phyloP scores from a whole-genome alignment of 1,284 basidiomycete species.

The Ceratobasidium theobromae region DNA sequence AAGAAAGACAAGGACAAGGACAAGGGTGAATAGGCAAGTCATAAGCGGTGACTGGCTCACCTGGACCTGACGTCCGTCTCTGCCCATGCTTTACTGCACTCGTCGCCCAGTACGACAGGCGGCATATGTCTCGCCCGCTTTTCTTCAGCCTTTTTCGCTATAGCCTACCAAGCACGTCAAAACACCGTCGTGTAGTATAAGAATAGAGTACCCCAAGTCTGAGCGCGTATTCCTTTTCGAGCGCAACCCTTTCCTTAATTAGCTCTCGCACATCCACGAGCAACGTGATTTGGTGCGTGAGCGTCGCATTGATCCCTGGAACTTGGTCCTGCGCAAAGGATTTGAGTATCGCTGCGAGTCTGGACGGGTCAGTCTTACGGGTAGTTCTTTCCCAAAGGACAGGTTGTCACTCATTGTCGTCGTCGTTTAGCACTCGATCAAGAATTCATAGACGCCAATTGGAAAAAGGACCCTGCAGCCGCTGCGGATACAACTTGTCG shows the following conservation, averaged over 20 bases:
- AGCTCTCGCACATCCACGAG: constrained; percentile 57
- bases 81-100: constrained; percentile 64
- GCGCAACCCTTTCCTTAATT: constrained; percentile 60
- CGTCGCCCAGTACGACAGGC: constrained; percentile 60
- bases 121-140: constrained; percentile 58
- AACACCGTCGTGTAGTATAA: neutral
- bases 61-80: constrained; percentile 56
- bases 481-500: no score
- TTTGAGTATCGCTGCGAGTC: neutral
- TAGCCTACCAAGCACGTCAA: constrained; percentile 45
- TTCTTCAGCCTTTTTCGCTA: constrained; percentile 67
- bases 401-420: constrained; percentile 20
- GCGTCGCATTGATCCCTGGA: constrained; percentile 12
- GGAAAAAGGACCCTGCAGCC: constrained; percentile 7
- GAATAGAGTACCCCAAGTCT: constrained; percentile 49
- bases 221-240: constrained; percentile 74
- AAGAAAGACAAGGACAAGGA: constrained; percentile 2
- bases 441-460: neutral
- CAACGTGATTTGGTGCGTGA: constrained; percentile 7
- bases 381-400: constrained; percentile 22
- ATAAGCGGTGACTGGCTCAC: constrained; percentile 45
- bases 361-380: neutral
- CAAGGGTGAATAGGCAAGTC: neutral
- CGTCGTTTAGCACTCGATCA: constrained; percentile 20
- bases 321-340: constrained; percentile 6